phyloP scores from a whole-genome alignment of 2,329 filamentous ascomycete species.

The Cladorrhinum sp. region DNA sequence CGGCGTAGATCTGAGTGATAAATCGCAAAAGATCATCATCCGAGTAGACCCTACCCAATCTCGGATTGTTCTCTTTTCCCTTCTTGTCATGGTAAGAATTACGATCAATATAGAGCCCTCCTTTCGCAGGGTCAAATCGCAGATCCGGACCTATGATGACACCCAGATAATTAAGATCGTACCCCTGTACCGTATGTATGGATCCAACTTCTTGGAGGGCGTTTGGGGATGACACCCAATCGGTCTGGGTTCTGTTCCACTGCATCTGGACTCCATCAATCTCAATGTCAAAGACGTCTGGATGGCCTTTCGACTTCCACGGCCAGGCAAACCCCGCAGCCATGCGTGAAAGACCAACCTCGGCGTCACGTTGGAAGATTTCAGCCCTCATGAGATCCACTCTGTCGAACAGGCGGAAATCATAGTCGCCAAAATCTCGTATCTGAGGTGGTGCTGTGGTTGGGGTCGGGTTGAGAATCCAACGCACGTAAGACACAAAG shows the following conservation, averaged over 20 bases:
- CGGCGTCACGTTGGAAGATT: conserved; percentile 5
- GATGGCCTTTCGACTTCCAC: not conserved
- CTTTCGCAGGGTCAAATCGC: not conserved
- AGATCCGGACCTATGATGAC: conserved; percentile 7
- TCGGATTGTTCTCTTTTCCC: conserved; percentile 5
- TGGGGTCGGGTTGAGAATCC: conserved; percentile 2
- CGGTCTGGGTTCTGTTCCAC: not conserved
- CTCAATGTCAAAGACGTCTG: not conserved
- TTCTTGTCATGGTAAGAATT: conserved; percentile 6
- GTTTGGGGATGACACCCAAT: conserved; percentile 1
- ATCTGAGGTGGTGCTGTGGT: not conserved
- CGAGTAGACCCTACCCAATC: not conserved
- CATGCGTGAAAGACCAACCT: conserved; percentile 6
- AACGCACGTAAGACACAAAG: conserved; percentile 7
- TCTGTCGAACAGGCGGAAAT: conserved; percentile 3
- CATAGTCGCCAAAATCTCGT: conserved; percentile 5
- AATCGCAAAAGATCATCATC: not conserved
- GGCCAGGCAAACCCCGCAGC: not conserved
- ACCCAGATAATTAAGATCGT: conserved; percentile 7
- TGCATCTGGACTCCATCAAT: not conserved
- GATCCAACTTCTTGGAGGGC: conserved; percentile 7
- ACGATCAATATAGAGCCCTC: not conserved
- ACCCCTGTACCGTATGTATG: conserved; percentile 7
- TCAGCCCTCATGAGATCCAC: not conserved
- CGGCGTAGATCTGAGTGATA: conserved; percentile 3